Evolutionary conservation across 1,284 basidiomycete genomes (phyloP).

Genomic region (Microbotryomycetes sp.): DNA sequence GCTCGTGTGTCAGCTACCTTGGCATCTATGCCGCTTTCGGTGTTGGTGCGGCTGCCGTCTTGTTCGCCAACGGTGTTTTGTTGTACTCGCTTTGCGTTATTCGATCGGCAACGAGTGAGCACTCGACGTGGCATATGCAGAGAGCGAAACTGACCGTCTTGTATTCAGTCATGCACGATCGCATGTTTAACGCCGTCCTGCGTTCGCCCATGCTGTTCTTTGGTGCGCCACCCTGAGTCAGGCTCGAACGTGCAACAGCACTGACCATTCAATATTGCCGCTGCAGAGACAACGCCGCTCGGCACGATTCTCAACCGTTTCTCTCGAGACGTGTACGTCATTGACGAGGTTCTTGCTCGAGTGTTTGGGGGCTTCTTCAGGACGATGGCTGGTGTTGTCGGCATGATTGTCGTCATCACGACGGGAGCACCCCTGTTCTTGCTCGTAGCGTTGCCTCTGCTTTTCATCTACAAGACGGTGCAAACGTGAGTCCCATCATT

Average conservation of each 20-base stretch:
- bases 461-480: slow-evolving; percentile 46
- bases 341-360: slow-evolving; percentile 69
- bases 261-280: background rate
- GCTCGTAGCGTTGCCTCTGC: slow-evolving; percentile 22
- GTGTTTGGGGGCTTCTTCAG: slow-evolving; percentile 62
- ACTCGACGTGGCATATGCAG: slow-evolving; percentile 55
- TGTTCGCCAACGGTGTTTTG: slow-evolving; percentile 41
- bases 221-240: slow-evolving; percentile 71
- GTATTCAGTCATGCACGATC: slow-evolving; percentile 55
- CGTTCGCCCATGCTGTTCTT: slow-evolving; percentile 80
- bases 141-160: slow-evolving; percentile 71
- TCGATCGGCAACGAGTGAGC: slow-evolving; percentile 64
- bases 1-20: slow-evolving; percentile 45
- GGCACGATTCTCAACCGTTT: slow-evolving; percentile 69
- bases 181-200: slow-evolving; percentile 57
- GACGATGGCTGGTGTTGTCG: slow-evolving; percentile 54
- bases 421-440: slow-evolving; percentile 40
- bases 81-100: slow-evolving; percentile 76
- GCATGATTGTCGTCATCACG: slow-evolving; percentile 72
- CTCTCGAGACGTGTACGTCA: slow-evolving; percentile 84
- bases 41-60: slow-evolving; percentile 8
- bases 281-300: slow-evolving; percentile 38
- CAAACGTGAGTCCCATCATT: slow-evolving; percentile 55
- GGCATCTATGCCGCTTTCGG: slow-evolving; percentile 34
- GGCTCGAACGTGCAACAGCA: slow-evolving; percentile 46